Base-by-base conservation (phyloP, 2,329 filamentous ascomycete genomes). In the Penicillium sumatraense region DNA sequence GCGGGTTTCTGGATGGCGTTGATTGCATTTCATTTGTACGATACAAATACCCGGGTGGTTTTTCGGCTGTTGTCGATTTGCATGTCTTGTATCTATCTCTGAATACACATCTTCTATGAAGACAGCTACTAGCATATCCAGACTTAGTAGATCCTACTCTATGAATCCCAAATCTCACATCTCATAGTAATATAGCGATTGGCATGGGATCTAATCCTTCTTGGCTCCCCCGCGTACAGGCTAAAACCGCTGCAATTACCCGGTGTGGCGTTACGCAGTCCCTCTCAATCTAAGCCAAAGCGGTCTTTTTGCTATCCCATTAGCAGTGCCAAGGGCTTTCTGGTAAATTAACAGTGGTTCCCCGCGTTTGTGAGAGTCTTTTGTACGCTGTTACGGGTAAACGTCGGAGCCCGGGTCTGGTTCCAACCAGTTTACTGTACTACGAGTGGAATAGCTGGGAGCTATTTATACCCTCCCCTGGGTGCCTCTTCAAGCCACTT, bases 31-130 rank as follows among this genome's bases (percentile, higher is more conserved):
- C 45, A 38, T 44, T 57, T 61, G 57, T 61, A 53, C 49, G 48
- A 61, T 59, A 53, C 51, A 55, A 64, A 65, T 65, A 65, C 63
- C 63, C 63, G 46, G 54, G 49, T 61, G 56, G 58, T 51, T 53
- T 57, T n/a, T 59, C 20, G 41, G 52, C 45, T 46, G 40, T 62
- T 58, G 59, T 55, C 53, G 44, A 53, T 61, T 55, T 48, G 38
- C 54, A 57, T 59, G 14, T 63, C 27, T 55, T 60, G 56, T 63
- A 61, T 54, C 46, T 61, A 62, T 45, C 47, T 49, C 48, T 29
- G 47, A 58, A 62, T 51, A 44, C 23, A 52, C 14, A n/a, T 31
- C 11, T 49, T 58, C 40, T 52, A 38, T 53, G 54, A 52, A 55
- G n/a, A 46, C 26, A 46, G 13, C 24, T 14, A 45, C 24, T 2